phyloP scores from a whole-genome alignment of 1,284 basidiomycete genomes.

The Thecaphora frezii region DNA sequence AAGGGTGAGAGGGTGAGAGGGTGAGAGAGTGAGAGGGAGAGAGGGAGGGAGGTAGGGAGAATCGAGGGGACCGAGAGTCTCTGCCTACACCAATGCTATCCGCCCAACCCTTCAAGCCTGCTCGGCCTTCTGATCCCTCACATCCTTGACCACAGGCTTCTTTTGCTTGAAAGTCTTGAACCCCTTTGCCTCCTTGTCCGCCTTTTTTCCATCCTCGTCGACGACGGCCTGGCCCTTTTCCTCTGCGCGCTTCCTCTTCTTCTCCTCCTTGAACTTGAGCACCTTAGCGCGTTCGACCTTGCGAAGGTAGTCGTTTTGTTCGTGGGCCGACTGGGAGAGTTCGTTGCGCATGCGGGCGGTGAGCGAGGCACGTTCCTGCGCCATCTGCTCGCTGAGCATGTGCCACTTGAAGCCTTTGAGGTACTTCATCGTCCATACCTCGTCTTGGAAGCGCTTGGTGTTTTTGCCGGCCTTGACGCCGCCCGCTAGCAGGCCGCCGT shows the following conservation, averaged over 20 bases:
- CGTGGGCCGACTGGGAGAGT: slow-evolving; percentile 81
- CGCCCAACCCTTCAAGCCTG: too few relatives aligned
- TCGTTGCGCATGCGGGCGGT: slow-evolving; percentile 84
- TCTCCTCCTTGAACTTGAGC: slow-evolving; percentile 78
- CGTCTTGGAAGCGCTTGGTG: slow-evolving; percentile 74
- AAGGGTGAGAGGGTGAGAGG: too few relatives aligned
- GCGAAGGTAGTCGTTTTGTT: slow-evolving; percentile 88
- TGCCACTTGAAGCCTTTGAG: slow-evolving; percentile 97
- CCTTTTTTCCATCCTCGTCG: slow-evolving; percentile 7
- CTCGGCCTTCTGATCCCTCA: slow-evolving; percentile 37
- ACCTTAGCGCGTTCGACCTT: slow-evolving; percentile 95
- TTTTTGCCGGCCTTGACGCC: slow-evolving; percentile 39
- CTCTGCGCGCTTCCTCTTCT: slow-evolving; percentile 60
- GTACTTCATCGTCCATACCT: slow-evolving; percentile 99
- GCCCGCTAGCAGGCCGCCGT: slow-evolving; percentile 36
- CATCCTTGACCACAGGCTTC: slow-evolving; percentile 44
- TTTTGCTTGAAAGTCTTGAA: slow-evolving; percentile 47
- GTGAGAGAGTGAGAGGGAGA: too few relatives aligned
- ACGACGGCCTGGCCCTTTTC: slow-evolving; percentile 2
- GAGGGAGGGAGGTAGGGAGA: too few relatives aligned
- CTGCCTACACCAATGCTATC: too few relatives aligned
- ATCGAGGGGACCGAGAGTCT: too few relatives aligned
- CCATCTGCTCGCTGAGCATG: slow-evolving; percentile 97
- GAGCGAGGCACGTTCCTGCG: slow-evolving; percentile 88
- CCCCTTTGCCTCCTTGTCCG: slow-evolving; percentile 21